Evolutionary conservation across 1,139 yeast species (phyloP), one percentile per base, ranked within the genome.

Genomic region (Suhomyces wounanorum): DNA sequence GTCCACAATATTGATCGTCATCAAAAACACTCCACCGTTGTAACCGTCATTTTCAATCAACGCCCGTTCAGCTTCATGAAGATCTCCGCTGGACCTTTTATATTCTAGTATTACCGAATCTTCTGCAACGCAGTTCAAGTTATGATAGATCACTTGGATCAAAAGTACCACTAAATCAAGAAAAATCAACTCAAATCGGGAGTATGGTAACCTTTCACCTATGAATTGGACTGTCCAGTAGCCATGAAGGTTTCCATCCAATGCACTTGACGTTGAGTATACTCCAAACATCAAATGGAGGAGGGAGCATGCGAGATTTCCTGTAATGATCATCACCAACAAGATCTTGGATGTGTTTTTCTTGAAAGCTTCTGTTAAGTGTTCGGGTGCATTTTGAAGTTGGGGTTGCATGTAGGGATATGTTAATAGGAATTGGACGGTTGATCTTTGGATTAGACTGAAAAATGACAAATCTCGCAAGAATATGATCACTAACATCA

Each of bases 201-300:
- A 59, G 26, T 39, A 60, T 1, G 78, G 73, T 11, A 63, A 50
- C 40, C 70, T 55, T 51, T 77, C 81, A 0, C 81, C 81, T 16
- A 76, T 73, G 52, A 76, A 75, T 52, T 74, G 76, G 4, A 76
- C 55, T 1, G 76, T 60, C 43, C 72, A 41, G 2, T 76, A 68
- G 0, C 80, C 80, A 51, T 73, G 67, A 13, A 72, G 59, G 44
- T 56, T 63, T 2, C 58, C 58, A 23, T 62, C 67, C 2, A 57
- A 36, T 13, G 57, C 44, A 8, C 55, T 55, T 28, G 62, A 50
- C n/a, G 48, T 48, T 4, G 38, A 52, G 48, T 64, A 64, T 2
- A 56, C 59, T 2, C 77, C 76, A 51, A 67, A 66, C 3, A 72
- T 17, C 42, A 71, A 47, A 57, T 75, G 80, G 21, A 54, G 52